A percentile compares a stretch with the other conserved stretches of the same genome.
phyloP scores from a whole-genome alignment of 495 filamentous ascomycete genomes.

The Lophiotrema nucula region DNA sequence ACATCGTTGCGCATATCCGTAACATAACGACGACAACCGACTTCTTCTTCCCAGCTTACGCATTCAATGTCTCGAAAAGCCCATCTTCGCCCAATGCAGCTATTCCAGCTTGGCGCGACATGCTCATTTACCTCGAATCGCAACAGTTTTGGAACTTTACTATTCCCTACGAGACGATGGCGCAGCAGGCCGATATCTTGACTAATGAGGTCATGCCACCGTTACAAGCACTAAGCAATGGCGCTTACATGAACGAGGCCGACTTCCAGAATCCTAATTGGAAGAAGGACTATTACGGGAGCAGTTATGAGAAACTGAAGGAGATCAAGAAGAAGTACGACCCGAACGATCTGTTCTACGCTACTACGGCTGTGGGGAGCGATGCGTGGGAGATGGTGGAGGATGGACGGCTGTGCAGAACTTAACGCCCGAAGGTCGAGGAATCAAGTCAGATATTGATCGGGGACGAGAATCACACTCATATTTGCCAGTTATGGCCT shows the following conservation, averaged over 20 bases:
- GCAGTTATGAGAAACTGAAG: background rate
- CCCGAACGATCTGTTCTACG: conserved; percentile 10
- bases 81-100: conserved; percentile 16
- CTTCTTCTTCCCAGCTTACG: conserved; percentile 12
- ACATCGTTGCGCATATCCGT: background rate
- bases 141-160: conserved; percentile 15
- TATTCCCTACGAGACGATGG: conserved; percentile 1
- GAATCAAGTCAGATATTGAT: no score
- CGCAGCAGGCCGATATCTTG: background rate
- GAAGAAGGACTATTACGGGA: conserved; percentile 19
- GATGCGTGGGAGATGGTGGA: conserved; percentile 37
- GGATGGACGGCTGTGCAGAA: conserved; percentile 47
- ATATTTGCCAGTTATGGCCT: no score
- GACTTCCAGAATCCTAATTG: conserved; percentile 15
- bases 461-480: no score
- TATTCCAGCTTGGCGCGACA: conserved; percentile 27
- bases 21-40: conserved; percentile 3
- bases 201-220: conserved; percentile 13
- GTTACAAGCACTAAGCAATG: conserved; percentile 3
- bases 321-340: conserved; percentile 16
- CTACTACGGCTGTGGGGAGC: conserved; percentile 16
- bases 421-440: no score
- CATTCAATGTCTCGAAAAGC: conserved; percentile 8
- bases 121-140: background rate
- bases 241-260: conserved; percentile 26